Base-by-base conservation (phyloP, 345 rosid species). In the Kandelia obovata region DNA sequence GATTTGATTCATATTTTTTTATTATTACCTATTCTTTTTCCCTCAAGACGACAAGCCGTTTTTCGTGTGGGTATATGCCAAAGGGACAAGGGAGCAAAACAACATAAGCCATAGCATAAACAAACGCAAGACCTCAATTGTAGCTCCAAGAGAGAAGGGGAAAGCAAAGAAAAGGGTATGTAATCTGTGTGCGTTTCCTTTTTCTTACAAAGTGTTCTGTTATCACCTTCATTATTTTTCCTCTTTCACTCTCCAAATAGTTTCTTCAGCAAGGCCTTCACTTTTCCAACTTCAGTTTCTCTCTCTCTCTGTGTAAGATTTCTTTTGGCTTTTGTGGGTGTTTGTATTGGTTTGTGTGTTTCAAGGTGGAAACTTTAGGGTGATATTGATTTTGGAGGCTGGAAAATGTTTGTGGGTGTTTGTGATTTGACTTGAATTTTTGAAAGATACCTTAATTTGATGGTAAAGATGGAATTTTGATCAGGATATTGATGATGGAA, bases 61-160 rank as follows among this genome's bases (percentile, higher is more conserved):
- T 71, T 6, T 2, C 0, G 8, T 7, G 31, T 1, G 28, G 16
- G 13, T 19, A 62, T 53, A 62, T 51, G 7, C 68, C 58, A 35
- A 53, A 25, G 59, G 30, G 2, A 56, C 26, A 25, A 25, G 6
- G 59, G 16, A 56, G 49, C 19, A 56, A 30, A 26, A 52, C 51
- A 57, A 9, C 13, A 32, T 10, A 2, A 23, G 25, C 49, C 27
- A 8, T 11, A 23, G 57, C 70, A 65, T 19, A 56, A 26, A 37
- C 28, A 53, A 27, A 31, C 7, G 43, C 5, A 59, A 53, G 27
- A 10, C 64, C 73, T 64, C 34, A 51, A 34, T 68, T 72, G 63
- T 71, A 79, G 77, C 68, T 47, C 61, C 56, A 70, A 26, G 20
- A 55, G 37, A 28, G 63, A 65, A 60, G 60, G 61, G 19, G 19